A percentile compares a stretch with the other conserved stretches of the same genome.
These are phyloP conservation scores for Cercis canadensis DNA, from an alignment of 306 rosid species.

Conservation along the genomic window DNA sequence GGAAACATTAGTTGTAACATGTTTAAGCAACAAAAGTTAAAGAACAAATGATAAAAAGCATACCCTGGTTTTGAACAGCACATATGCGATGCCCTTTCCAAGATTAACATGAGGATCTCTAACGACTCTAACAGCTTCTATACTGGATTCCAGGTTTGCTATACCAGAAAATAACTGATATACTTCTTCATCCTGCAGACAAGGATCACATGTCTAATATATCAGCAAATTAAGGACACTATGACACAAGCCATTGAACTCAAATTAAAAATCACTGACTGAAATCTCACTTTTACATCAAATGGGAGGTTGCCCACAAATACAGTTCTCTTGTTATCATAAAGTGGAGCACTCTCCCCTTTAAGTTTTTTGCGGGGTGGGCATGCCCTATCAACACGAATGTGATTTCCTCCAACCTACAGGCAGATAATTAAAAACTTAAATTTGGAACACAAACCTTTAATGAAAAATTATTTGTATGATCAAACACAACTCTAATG, in stretches of 20 bases:
- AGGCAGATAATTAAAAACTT: conserved; percentile 31
- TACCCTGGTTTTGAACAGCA: conserved; percentile 85
- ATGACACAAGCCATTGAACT: neutral
- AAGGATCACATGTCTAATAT: conserved; percentile 21
- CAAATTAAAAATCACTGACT: conserved; percentile 1
- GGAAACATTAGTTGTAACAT: conserved; percentile 15
- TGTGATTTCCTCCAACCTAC: conserved; percentile 87
- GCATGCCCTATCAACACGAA: conserved; percentile 96
- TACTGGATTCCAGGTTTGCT: conserved; percentile 55
- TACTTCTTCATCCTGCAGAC: conserved; percentile 89
- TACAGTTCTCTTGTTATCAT: conserved; percentile 86
- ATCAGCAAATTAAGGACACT: conserved; percentile 17
- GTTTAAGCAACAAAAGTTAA: conserved; percentile 14
- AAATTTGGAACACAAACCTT: neutral
- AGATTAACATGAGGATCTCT: conserved; percentile 81
- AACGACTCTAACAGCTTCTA: conserved; percentile 85
- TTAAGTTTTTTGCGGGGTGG: conserved; percentile 95
- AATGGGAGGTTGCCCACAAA: conserved; percentile 97
- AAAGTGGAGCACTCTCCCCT: conserved; percentile 64
- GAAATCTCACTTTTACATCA: conserved; percentile 80
- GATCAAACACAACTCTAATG: conserved; percentile 6
- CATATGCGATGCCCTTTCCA: conserved; percentile 95
- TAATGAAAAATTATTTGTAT: neutral
- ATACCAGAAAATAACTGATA: conserved; percentile 79
- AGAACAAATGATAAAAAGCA: conserved; percentile 1